A percentile compares a stretch with the other conserved stretches of the same genome.
Conservation (phyloP, 2,329 filamentous ascomycete genomes). For the Ophiosphaerella narmari region DNA sequence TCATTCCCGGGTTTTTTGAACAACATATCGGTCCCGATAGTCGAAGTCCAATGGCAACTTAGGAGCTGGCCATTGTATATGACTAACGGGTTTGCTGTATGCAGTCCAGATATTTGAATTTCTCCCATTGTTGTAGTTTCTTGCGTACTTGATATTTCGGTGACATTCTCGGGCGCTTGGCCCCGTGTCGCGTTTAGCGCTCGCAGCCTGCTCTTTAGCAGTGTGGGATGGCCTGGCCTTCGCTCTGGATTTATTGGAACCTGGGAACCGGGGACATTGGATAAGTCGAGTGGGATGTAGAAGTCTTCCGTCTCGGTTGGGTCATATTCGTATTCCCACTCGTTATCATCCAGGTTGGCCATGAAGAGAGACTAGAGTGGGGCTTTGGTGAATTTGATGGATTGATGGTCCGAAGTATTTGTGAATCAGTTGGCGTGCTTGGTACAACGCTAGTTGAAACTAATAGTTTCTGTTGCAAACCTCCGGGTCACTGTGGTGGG, state of each 20-base stretch:
- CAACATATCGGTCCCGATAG: slow-evolving; percentile 82
- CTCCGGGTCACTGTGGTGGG: no score
- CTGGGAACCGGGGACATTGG: slow-evolving; percentile 40
- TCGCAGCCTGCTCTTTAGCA: slow-evolving; percentile 36
- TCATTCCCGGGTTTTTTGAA: slow-evolving; percentile 54
- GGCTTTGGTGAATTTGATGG: background rate
- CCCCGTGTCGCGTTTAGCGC: slow-evolving; percentile 31
- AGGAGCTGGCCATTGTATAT: slow-evolving; percentile 80
- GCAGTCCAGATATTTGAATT: slow-evolving; percentile 83
- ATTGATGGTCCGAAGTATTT: no score
- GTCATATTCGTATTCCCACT: slow-evolving; percentile 68
- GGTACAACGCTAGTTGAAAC: no score
- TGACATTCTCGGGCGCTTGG: slow-evolving; percentile 12
- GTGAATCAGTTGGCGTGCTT: no score
- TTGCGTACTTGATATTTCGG: slow-evolving; percentile 14
- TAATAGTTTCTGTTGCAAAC: no score
- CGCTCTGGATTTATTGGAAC: slow-evolving; percentile 20
- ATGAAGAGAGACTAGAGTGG: slow-evolving; percentile 12
- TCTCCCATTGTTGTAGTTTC: slow-evolving; percentile 34
- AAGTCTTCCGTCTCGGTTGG: slow-evolving; percentile 60
- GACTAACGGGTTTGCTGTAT: slow-evolving; percentile 75
- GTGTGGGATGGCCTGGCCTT: slow-evolving; percentile 28
- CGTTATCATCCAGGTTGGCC: slow-evolving; percentile 40
- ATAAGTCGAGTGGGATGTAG: slow-evolving; percentile 65
- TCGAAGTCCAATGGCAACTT: slow-evolving; percentile 78